A percentile compares a stretch with the other conserved stretches of the same genome.
Evolutionary conservation across 176 grass and related monocot species (phyloP).

Genomic region (Carex pumila): DNA sequence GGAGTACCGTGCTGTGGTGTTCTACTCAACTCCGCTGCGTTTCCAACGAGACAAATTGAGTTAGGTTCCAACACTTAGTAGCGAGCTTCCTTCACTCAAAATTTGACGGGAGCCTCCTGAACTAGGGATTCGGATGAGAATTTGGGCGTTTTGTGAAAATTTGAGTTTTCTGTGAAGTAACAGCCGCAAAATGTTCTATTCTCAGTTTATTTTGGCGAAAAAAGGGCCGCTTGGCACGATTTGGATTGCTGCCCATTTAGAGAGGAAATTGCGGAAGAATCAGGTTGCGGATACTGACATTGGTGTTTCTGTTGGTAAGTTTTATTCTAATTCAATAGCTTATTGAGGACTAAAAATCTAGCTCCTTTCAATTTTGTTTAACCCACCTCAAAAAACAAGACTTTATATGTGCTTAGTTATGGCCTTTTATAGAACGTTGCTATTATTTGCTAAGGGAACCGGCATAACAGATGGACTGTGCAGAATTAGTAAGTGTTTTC

Average conservation of each 20-base stretch:
- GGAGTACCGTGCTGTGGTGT: background rate
- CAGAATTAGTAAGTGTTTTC: background rate
- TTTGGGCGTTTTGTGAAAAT: slow-evolving; percentile 29
- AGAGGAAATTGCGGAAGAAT: slow-evolving; percentile 95
- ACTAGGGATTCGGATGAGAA: slow-evolving; percentile 7
- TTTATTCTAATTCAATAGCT: background rate
- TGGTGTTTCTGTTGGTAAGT: slow-evolving; percentile 96
- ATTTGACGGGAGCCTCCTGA: background rate
- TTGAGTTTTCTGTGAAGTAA: slow-evolving; percentile 19
- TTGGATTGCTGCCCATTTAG: slow-evolving; percentile 99
- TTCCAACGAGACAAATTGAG: background rate
- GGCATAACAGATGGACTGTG: background rate
- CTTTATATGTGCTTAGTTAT: background rate
- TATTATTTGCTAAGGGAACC: background rate
- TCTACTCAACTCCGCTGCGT: background rate
- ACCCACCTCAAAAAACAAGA: background rate
- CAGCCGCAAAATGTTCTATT: slow-evolving; percentile 83
- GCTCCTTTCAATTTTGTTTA: background rate
- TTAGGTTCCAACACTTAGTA: background rate
- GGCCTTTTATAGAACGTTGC: background rate
- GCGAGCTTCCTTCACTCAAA: background rate
- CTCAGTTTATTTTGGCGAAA: slow-evolving; percentile 99
- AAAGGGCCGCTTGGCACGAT: slow-evolving; percentile 97
- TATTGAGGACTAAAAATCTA: background rate
- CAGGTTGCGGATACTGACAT: slow-evolving; percentile 98